phyloP scores from a whole-genome alignment of 306 rosid genomes.

The Sechiopsis laciniata region DNA sequence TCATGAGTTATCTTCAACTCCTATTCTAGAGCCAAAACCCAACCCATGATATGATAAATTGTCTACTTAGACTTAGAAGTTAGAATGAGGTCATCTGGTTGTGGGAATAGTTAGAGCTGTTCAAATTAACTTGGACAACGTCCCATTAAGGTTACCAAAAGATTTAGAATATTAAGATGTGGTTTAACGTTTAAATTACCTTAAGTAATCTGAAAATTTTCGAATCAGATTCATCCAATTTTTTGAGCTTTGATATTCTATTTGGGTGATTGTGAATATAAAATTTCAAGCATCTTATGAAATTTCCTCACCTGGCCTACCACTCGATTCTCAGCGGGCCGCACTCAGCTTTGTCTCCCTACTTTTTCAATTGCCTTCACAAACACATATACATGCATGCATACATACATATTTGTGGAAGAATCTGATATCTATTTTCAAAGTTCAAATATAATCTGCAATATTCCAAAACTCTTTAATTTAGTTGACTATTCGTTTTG shows the following conservation, averaged over 20 bases:
- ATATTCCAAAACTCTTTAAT: too few species aligned
- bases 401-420: not conserved
- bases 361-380: not conserved
- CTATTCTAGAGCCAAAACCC: not conserved
- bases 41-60: not conserved
- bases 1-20: too few species aligned
- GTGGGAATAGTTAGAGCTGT: not conserved
- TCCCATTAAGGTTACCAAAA: not conserved
- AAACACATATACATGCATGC: not conserved
- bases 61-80: not conserved
- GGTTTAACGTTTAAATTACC: not conserved
- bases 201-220: conserved; percentile 1
- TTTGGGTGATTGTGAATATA: conserved; percentile 15
- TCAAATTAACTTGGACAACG: not conserved
- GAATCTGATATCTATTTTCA: not conserved
- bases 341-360: conserved; percentile 15
- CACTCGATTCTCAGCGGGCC: conserved; percentile 14
- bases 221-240: conserved; percentile 9
- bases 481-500: too few species aligned
- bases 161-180: conserved; percentile 5
- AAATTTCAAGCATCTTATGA: not conserved
- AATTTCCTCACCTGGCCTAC: conserved; percentile 15
- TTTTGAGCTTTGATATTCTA: conserved; percentile 9
- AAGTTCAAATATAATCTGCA: not conserved
- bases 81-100: conserved; percentile 3